These are phyloP conservation scores for Calonectria naviculata DNA, from an alignment of 2,329 filamentous ascomycete species.

Conservation along the genomic window DNA sequence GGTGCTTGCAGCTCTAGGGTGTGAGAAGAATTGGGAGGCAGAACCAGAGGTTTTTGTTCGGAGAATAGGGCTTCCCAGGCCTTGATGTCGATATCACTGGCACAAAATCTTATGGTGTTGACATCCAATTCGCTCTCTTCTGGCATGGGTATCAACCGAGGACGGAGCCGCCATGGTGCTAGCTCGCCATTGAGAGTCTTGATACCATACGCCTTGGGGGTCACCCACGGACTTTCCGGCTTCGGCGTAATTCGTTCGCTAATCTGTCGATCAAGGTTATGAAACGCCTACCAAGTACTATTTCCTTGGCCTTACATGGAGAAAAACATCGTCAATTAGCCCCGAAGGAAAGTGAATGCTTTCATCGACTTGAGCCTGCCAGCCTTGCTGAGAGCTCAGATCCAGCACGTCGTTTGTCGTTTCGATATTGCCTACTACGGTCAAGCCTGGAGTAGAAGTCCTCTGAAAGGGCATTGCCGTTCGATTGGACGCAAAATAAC, in stretches of 20 bases:
- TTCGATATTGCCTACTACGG: conserved; percentile 6
- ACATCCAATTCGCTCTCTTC: conserved; percentile 12
- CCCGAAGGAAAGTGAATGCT: conserved; percentile 19
- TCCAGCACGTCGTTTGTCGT: neutral
- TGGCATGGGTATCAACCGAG: conserved; percentile 22
- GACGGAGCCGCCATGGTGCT: conserved; percentile 24
- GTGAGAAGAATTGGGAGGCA: conserved; percentile 6
- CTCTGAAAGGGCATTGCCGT: conserved; percentile 28
- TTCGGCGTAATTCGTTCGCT: conserved; percentile 17
- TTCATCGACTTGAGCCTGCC: conserved; percentile 18
- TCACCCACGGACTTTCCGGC: neutral
- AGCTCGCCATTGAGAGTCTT: conserved; percentile 26
- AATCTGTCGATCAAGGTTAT: conserved; percentile 8
- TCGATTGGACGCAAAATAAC: conserved; percentile 24
- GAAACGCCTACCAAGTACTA: no score
- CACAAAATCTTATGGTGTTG: neutral
- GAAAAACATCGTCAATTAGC: conserved; percentile 19
- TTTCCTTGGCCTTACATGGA: conserved; percentile 12
- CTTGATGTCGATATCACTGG: neutral
- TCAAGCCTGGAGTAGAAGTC: conserved; percentile 21
- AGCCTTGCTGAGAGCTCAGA: conserved; percentile 12
- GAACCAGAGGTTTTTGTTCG: neutral
- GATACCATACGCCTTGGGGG: conserved; percentile 17
- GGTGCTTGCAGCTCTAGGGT: conserved; percentile 21
- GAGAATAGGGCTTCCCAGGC: conserved; percentile 13